Conservation (phyloP, 129 eudicot genomes). For the Artemisia argyi region DNA sequence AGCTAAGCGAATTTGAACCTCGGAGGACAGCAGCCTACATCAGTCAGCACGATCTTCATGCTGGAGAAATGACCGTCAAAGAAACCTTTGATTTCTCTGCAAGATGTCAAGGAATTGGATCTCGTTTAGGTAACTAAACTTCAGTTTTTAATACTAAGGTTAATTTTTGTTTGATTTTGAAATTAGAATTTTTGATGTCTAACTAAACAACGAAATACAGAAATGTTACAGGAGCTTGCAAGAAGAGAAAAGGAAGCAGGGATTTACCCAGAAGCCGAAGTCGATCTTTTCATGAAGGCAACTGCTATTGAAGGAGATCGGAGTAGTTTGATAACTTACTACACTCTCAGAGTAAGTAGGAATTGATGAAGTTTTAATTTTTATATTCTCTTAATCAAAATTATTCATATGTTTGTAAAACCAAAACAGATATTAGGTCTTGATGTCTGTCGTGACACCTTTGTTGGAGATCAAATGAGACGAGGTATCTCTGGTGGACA, state of each 20-base stretch:
- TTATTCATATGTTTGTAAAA: not conserved
- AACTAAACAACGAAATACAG: conserved; percentile 28
- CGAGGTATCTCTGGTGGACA: conserved; percentile 95
- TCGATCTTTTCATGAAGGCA: conserved; percentile 95
- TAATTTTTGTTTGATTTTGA: not conserved
- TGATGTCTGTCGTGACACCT: conserved; percentile 78
- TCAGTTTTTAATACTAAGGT: too few species aligned
- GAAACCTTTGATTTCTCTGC: conserved; percentile 91
- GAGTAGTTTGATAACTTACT: conserved; percentile 79
- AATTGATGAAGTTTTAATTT: not conserved
- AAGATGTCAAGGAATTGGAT: conserved; percentile 91
- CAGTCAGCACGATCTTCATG: conserved; percentile 84
- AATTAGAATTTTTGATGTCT: not conserved
- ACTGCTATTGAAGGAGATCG: conserved; percentile 77
- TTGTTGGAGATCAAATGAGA: conserved; percentile 84
- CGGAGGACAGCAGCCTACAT: conserved; percentile 79
- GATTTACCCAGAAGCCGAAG: conserved; percentile 77
- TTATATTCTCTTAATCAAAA: not conserved
- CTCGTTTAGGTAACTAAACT: conserved; percentile 61
- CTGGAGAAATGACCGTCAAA: conserved; percentile 74
- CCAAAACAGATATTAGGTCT: conserved; percentile 71
- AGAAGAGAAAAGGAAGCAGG: conserved; percentile 74
- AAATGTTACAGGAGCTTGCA: conserved; percentile 74
- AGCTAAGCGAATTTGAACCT: conserved; percentile 70
- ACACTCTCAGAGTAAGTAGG: conserved; percentile 65